phyloP scores from a whole-genome alignment of 169 alveolate species.

The Plasmodium reichenowi region DNA sequence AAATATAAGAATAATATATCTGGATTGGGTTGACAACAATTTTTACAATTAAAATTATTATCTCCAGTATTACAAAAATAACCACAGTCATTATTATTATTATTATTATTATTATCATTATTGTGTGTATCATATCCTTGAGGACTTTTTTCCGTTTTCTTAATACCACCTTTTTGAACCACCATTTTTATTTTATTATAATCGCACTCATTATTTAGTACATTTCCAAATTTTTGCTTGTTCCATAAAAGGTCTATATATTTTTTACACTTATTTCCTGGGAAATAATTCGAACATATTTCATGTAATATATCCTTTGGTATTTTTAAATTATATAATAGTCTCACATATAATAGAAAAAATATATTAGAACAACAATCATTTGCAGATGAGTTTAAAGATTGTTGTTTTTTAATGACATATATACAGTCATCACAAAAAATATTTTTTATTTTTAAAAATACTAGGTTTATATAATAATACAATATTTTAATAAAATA shows the following conservation, averaged over 20 bases:
- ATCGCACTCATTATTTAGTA: not conserved
- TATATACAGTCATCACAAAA: constrained; percentile 76
- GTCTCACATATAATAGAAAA: constrained; percentile 31
- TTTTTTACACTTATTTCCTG: constrained; percentile 45
- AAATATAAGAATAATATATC: constrained; percentile 21
- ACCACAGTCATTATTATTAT: not conserved
- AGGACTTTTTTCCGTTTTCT: not conserved
- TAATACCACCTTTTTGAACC: not conserved
- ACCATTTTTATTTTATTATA: too few relatives aligned
- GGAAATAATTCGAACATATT: constrained; percentile 56
- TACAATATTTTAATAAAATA: constrained; percentile 72
- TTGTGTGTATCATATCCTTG: not conserved
- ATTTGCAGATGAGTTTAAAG: constrained; percentile 68
- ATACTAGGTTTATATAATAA: constrained; percentile 50
- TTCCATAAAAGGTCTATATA: constrained; percentile 21
- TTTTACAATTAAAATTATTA: not conserved
- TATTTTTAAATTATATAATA: constrained; percentile 49
- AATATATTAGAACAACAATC: constrained; percentile 71
- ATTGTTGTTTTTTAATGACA: constrained; percentile 70
- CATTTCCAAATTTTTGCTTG: not conserved
- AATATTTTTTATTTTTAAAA: constrained; percentile 72
- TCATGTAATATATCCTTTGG: constrained; percentile 28
- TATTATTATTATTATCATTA: not conserved
- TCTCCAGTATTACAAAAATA: not conserved
- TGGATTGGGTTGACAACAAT: too few relatives aligned